A percentile compares a stretch with the other conserved stretches of the same genome.
Evolutionary conservation across 306 rosid genomes (phyloP).

Genomic region (Trichosanthes truncata): DNA sequence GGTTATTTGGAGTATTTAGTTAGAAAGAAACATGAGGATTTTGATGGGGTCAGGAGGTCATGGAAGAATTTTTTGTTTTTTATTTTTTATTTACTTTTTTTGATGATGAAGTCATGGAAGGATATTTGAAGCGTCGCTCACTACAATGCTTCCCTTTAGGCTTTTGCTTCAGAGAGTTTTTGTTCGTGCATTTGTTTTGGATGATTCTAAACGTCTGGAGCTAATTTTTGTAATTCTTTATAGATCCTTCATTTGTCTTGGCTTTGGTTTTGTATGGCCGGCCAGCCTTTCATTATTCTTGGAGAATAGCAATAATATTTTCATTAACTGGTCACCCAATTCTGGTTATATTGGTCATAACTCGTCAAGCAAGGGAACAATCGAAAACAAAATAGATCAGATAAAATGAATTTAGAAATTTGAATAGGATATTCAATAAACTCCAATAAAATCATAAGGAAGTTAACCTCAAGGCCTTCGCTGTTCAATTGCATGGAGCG

Average conservation of each 20-base stretch:
- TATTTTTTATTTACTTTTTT: too few relatives aligned
- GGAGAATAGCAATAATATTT: background rate
- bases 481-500: slow-evolving; percentile 88
- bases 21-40: background rate
- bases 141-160: background rate
- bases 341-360: background rate
- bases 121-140: background rate
- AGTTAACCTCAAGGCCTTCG: slow-evolving; percentile 93
- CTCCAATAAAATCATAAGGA: slow-evolving; percentile 4
- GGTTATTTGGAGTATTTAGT: background rate
- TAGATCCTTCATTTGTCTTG: background rate
- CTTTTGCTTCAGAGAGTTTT: background rate
- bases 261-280: background rate
- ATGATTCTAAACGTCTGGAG: background rate
- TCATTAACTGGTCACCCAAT: background rate
- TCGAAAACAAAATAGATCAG: background rate
- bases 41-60: background rate
- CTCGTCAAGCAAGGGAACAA: background rate
- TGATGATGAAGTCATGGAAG: background rate
- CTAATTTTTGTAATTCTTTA: background rate
- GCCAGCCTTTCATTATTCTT: background rate
- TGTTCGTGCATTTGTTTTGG: background rate
- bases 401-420: background rate
- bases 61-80: background rate
- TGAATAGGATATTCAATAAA: background rate